Evolutionary conservation across 1,284 basidiomycete species (phyloP).

Genomic region (Baeospora myosura): DNA sequence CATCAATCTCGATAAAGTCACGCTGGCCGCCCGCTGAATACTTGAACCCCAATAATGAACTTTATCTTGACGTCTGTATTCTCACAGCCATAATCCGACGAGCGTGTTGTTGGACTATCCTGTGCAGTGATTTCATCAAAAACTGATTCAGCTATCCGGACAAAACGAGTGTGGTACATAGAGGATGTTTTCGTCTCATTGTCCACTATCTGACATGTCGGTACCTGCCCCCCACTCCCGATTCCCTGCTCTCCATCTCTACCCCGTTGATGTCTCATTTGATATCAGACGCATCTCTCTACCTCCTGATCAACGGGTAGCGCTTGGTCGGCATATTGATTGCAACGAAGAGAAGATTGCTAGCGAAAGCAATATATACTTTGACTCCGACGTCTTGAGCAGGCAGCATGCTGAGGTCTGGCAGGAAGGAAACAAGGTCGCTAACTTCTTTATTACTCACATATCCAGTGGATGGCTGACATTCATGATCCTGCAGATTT

Average conservation of each 20-base stretch:
- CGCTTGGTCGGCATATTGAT: slow-evolving; percentile 98
- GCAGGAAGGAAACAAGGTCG: slow-evolving; percentile 80
- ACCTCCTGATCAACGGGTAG: slow-evolving; percentile 64
- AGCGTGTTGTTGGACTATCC: too few species aligned
- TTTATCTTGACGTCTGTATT: too few species aligned
- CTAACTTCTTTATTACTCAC: slow-evolving; percentile 7
- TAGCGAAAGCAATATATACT: slow-evolving; percentile 92
- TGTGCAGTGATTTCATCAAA: too few species aligned
- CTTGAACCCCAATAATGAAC: too few species aligned
- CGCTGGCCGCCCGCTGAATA: too few species aligned
- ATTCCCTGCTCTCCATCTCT: slow-evolving; percentile 79
- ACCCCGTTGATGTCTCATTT: slow-evolving; percentile 95
- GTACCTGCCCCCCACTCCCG: slow-evolving; percentile 32
- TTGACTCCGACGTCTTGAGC: slow-evolving; percentile 95
- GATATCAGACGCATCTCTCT: slow-evolving; percentile 93
- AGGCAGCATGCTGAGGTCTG: slow-evolving; percentile 97
- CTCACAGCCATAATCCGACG: too few species aligned
- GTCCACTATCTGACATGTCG: too few species aligned
- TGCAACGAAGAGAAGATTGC: slow-evolving; percentile 96
- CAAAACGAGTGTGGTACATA: too few species aligned
- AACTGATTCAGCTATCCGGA: too few species aligned
- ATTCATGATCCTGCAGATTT: slow-evolving; percentile 55
- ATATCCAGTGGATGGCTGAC: background rate
- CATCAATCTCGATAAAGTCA: too few species aligned
- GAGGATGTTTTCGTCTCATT: too few species aligned